phyloP scores from a whole-genome alignment of 345 rosid species.

The Erodium maritimum region DNA sequence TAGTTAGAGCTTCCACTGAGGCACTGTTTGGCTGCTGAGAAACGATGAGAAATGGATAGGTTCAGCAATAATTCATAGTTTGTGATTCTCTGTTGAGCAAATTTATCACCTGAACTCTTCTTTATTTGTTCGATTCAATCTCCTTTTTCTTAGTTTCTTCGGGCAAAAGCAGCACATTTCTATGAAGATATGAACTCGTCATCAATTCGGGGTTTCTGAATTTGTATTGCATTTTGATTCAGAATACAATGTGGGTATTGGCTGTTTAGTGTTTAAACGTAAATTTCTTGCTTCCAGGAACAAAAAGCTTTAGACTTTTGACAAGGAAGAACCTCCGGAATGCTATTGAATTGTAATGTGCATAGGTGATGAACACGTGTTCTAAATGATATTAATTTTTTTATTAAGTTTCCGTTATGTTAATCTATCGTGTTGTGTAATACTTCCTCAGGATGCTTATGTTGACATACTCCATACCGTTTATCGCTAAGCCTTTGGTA shows the following conservation, averaged over 20 bases:
- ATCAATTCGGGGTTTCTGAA: background rate
- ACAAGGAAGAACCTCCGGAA: background rate
- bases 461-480: constrained; percentile 41
- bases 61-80: background rate
- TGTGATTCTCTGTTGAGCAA: background rate
- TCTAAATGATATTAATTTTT: background rate
- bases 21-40: background rate
- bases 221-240: background rate
- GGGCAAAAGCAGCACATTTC: background rate
- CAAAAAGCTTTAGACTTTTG: background rate
- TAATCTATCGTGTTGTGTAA: background rate
- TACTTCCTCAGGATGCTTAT: constrained; percentile 37
- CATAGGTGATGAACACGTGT: background rate
- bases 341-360: background rate
- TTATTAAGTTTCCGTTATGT: background rate
- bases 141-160: background rate
- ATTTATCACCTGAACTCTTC: background rate
- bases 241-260: background rate
- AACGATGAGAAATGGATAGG: background rate
- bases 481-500: constrained; percentile 28
- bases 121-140: background rate
- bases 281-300: background rate
- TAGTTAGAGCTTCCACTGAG: background rate
- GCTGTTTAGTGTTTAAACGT: background rate
- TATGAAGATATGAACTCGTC: background rate